These are phyloP conservation scores for Phytophthora brassicae DNA, from an alignment of 352 stramenopile genomes.

Conservation along the genomic window DNA sequence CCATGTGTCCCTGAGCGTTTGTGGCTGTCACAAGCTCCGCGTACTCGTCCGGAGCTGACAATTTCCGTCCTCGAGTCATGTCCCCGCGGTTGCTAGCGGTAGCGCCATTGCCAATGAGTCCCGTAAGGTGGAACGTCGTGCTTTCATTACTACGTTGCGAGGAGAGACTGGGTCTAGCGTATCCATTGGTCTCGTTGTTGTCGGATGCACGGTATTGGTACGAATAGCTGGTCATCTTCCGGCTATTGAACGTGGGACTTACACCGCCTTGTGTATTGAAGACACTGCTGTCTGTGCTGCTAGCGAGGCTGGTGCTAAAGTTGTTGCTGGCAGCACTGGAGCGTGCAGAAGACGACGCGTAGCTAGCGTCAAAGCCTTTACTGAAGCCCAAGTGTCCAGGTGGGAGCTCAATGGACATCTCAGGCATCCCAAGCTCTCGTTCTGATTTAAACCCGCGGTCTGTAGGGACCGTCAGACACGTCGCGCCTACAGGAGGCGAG, in stretches of 20 bases:
- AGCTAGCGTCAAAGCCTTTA: slow-evolving; percentile 35
- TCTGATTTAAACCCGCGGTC: slow-evolving; percentile 36
- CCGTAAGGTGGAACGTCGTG: slow-evolving; percentile 33
- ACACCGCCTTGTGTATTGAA: slow-evolving; percentile 46
- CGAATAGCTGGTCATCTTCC: slow-evolving; percentile 35
- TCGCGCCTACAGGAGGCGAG: slow-evolving; percentile 8
- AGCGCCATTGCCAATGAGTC: slow-evolving; percentile 24
- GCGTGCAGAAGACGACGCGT: slow-evolving; percentile 32
- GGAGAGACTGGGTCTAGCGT: slow-evolving; percentile 4
- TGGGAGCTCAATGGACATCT: slow-evolving; percentile 49
- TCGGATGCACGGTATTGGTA: slow-evolving; percentile 41
- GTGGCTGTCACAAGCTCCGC: slow-evolving; percentile 35
- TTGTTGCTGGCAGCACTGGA: slow-evolving; percentile 30
- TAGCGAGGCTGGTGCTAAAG: slow-evolving; percentile 23
- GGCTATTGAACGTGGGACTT: slow-evolving; percentile 34
- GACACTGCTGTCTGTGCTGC: slow-evolving; percentile 34
- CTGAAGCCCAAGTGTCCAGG: slow-evolving; percentile 29
- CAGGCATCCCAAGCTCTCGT: slow-evolving; percentile 34
- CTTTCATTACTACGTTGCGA: slow-evolving; percentile 5
- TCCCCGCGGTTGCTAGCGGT: slow-evolving; percentile 15
- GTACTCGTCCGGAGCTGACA: slow-evolving; percentile 42
- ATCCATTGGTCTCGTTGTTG: slow-evolving; percentile 17
- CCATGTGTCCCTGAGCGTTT: slow-evolving; percentile 11
- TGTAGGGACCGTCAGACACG: slow-evolving; percentile 21
- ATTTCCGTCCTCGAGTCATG: slow-evolving; percentile 23